Base-by-base conservation (phyloP, 2,329 filamentous ascomycete species). In the Phialemoniopsis sp. region DNA sequence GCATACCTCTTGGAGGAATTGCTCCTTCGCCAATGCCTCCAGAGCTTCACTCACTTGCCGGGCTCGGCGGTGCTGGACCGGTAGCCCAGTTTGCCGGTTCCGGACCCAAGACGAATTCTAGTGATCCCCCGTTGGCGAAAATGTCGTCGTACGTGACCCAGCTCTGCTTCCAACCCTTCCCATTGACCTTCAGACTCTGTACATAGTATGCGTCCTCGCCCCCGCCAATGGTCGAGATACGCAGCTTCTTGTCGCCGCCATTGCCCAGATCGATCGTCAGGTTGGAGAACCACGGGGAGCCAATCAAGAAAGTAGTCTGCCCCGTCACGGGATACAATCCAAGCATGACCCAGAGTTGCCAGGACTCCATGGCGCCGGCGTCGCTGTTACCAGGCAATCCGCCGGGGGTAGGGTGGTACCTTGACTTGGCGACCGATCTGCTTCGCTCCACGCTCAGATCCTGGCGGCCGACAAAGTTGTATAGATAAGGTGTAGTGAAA, bases 341-440 rank as follows among this genome's bases (percentile, higher is more conserved):
- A 29, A 85, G 70, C 72, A 84, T 83, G 46, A 76, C 78, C 77
- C 82, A 87, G 8, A 85, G 59, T 3, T 84, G 58, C 76, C 80
- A 85, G 8, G 74, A 79, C 54, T 87, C 80, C 82, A 87, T 86
- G 13, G 83, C 80, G 7, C 84, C 84, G 2, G 80, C 81, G 55
- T 87, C 84, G 33, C 74, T 80, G 57, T 87, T 87, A 0, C 84
- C 84, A 0, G 83, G 83, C 1, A 87, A 64, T 0, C 84, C 83
- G 8, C 51, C 53, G 0, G 67, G 63, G 0, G 72, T 72, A 2
- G 73, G 65, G 36, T 64, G 66, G 59, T 85, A 86, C 59, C 76
- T 79, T 13, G 64, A 59, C 46, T 78, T 76, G 21, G 80, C 80
- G 34, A 82, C 66, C 39, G 63, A 64, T 36, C 83, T 75, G 33